Conservation (phyloP, 2,329 filamentous ascomycete genomes). For the Trichoderma sp. region DNA sequence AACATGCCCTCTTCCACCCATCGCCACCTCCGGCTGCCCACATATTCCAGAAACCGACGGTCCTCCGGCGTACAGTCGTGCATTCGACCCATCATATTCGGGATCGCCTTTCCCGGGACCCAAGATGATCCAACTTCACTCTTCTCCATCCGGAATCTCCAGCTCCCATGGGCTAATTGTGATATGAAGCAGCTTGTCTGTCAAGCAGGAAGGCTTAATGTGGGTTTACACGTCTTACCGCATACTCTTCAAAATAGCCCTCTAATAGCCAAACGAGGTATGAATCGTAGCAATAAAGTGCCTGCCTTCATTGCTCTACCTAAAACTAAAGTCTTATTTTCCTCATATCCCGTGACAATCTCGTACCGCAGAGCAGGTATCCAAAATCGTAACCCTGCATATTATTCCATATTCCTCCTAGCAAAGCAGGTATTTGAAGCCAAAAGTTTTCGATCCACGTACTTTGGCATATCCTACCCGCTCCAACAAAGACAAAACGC, state of each 20-base stretch:
- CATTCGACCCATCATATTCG: background rate
- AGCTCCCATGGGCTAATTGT: background rate
- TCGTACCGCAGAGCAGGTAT: background rate
- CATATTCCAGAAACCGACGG: background rate
- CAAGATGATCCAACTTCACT: background rate
- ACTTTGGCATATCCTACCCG: background rate
- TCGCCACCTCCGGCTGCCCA: background rate
- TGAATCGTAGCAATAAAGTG: background rate
- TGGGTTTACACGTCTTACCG: background rate
- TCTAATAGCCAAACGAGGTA: background rate
- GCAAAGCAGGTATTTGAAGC: background rate
- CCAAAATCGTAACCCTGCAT: background rate
- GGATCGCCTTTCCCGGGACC: background rate
- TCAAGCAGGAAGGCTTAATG: background rate
- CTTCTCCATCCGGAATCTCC: background rate
- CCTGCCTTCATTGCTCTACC: background rate
- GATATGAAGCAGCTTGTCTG: background rate
- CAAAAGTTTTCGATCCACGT: background rate
- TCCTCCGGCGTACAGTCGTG: background rate
- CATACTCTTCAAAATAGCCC: background rate
- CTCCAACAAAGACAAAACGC: slow-evolving; percentile 7
- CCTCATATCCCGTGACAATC: background rate
- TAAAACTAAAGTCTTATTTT: background rate
- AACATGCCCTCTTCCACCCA: background rate
- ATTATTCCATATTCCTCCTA: background rate